Conservation (phyloP, 441 rosid genomes). For the Rhodomyrtus psidioides region DNA sequence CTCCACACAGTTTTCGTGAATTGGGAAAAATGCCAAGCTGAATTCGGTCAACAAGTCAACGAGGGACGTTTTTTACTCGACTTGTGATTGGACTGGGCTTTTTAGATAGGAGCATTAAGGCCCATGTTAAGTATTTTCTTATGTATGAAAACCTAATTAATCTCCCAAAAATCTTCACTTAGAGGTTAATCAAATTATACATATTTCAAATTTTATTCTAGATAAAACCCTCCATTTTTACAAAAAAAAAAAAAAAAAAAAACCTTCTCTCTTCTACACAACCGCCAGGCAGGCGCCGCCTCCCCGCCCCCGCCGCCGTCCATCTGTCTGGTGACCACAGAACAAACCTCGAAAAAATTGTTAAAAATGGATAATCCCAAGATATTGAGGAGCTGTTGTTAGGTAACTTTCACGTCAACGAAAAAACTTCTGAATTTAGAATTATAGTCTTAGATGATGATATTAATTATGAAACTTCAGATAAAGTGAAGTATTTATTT, state of each 20-base stretch:
- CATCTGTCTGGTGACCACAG: no score
- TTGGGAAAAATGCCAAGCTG: neutral
- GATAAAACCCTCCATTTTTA: no score
- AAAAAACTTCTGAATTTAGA: neutral
- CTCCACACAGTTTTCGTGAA: neutral
- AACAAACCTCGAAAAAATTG: no score
- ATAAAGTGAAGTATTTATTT: neutral
- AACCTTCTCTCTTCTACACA: neutral
- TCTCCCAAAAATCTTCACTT: neutral
- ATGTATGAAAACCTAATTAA: neutral
- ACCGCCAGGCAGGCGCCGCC: neutral
- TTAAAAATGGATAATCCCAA: no score
- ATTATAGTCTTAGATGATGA: neutral
- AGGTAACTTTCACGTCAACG: neutral
- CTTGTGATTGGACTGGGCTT: neutral
- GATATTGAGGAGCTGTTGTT: neutral
- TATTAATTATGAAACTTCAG: neutral
- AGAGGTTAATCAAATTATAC: neutral
- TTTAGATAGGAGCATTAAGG: neutral
- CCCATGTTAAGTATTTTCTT: neutral
- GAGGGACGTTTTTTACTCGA: neutral
- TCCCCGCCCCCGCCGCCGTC: neutral
- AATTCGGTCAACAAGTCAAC: neutral
- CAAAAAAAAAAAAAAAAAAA: no score
- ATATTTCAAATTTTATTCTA: no score